Percentiles rank a stretch among this genome's conserved stretches.
Conservation (phyloP, 208 protist species). For the Acanthamoeba royreba region DNA sequence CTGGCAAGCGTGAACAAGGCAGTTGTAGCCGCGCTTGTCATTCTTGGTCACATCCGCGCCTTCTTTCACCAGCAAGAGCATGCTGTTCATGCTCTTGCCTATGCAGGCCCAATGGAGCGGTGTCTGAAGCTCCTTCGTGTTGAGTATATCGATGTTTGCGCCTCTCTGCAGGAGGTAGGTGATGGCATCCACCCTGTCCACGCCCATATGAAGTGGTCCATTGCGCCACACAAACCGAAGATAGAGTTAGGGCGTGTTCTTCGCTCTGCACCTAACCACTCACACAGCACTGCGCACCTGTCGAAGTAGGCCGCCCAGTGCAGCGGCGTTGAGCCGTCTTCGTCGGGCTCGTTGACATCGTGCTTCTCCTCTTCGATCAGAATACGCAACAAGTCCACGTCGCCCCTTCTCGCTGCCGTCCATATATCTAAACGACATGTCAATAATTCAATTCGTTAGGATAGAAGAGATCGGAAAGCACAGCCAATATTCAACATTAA, state of each 20-base stretch:
- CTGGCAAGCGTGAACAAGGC: neutral
- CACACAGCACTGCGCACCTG: neutral
- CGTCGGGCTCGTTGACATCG: neutral
- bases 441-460: too few relatives aligned
- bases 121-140: neutral
- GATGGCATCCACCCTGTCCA: neutral
- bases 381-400: neutral
- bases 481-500: neutral
- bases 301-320: constrained; percentile 20
- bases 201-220: too few relatives aligned
- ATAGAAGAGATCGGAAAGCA: too few relatives aligned
- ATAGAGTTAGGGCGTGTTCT: too few relatives aligned
- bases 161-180: neutral
- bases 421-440: neutral
- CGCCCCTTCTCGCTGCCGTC: neutral
- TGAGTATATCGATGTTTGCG: neutral
- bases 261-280: neutral
- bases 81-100: neutral
- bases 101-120: constrained; percentile 16
- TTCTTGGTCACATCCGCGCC: neutral
- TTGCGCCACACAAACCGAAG: too few relatives aligned
- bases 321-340: neutral
- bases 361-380: constrained; percentile 2
- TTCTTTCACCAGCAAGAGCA: neutral
- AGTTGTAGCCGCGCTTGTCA: neutral